A percentile compares a stretch with the other conserved stretches of the same genome.
Conservation (phyloP, 768 basidiomycete species). For the Leccinum variicolor region DNA sequence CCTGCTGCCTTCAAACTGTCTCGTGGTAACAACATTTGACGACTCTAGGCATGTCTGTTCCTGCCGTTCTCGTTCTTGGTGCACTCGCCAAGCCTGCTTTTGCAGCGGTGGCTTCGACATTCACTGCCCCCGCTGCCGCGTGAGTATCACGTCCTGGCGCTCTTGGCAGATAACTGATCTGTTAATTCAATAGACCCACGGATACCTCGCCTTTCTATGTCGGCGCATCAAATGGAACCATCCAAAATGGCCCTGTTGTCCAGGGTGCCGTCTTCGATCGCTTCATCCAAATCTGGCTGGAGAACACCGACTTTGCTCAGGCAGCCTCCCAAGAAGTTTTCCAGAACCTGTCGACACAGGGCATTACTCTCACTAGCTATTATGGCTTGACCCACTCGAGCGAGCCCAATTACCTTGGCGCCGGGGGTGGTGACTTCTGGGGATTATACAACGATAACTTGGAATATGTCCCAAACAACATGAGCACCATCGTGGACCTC, state of each 20-base stretch:
- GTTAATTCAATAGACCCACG: conserved; percentile 13
- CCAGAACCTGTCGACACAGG: conserved; percentile 42
- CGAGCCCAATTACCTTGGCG: conserved; percentile 54
- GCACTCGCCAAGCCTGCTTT: conserved; percentile 11
- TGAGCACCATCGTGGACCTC: conserved; percentile 58
- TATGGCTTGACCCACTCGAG: conserved; percentile 54
- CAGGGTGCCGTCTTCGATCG: conserved; percentile 41
- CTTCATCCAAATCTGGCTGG: conserved; percentile 53
- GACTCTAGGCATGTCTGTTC: conserved; percentile 6
- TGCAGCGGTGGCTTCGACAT: conserved; percentile 19
- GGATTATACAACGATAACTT: conserved; percentile 45
- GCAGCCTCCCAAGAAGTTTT: conserved; percentile 28
- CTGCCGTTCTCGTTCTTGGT: conserved; percentile 11
- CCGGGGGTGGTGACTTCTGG: conserved; percentile 50
- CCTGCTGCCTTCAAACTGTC: background rate
- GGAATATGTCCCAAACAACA: conserved; percentile 36
- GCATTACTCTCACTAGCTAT: conserved; percentile 45
- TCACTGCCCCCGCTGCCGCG: conserved; percentile 22
- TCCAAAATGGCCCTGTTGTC: conserved; percentile 36
- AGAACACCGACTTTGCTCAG: conserved; percentile 50
- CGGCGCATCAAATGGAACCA: conserved; percentile 40
- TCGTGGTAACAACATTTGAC: background rate
- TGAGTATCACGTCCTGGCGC: conserved; percentile 7
- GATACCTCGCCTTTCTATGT: conserved; percentile 36
- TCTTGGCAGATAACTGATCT: conserved; percentile 1